These are phyloP conservation scores for Phialophora macrospora DNA, from an alignment of 2,329 filamentous ascomycete species.

Conservation along the genomic window DNA sequence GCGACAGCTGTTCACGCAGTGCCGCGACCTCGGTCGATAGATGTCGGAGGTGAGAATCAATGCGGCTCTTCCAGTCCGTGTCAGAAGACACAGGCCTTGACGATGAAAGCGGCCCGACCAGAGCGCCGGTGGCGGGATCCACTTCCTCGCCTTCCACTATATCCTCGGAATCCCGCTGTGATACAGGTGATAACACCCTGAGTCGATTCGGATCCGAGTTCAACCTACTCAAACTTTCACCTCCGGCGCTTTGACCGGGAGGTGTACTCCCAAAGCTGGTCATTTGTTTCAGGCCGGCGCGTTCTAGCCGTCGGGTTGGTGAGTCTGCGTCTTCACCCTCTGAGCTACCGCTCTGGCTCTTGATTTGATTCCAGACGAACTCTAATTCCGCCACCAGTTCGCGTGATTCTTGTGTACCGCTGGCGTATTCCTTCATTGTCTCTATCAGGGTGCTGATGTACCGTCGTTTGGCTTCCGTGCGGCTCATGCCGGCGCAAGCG, in stretches of 20 bases:
- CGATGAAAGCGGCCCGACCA: constrained; percentile 39
- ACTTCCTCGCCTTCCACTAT: constrained; percentile 47
- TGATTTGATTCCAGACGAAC: constrained; percentile 99
- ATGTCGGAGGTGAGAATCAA: constrained; percentile 84
- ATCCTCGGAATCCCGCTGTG: constrained; percentile 63
- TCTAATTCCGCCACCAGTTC: constrained; percentile 94
- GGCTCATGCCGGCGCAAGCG: constrained; percentile 76
- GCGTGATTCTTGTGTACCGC: constrained; percentile 75
- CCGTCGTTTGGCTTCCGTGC: constrained; percentile 89
- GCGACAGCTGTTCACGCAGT: constrained; percentile 83
- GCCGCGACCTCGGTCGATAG: constrained; percentile 93
- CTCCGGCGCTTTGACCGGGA: constrained; percentile 20
- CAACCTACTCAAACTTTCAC: constrained; percentile 20
- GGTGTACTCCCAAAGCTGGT: constrained; percentile 26
- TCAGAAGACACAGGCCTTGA: constrained; percentile 14
- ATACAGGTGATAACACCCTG: constrained; percentile 81
- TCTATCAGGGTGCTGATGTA: constrained; percentile 95
- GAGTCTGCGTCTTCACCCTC: constrained; percentile 47
- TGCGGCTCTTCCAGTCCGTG: constrained; percentile 48
- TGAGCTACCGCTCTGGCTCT: constrained; percentile 34
- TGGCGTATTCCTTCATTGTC: constrained; percentile 96
- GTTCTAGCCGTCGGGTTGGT: constrained; percentile 49
- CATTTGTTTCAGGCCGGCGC: constrained; percentile 53
- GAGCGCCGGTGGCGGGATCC: constrained; percentile 38
- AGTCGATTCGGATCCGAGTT: constrained; percentile 54